These are phyloP conservation scores for Solanum paucissectum DNA, from an alignment of 257 asterid genomes.

Conservation along the genomic window DNA sequence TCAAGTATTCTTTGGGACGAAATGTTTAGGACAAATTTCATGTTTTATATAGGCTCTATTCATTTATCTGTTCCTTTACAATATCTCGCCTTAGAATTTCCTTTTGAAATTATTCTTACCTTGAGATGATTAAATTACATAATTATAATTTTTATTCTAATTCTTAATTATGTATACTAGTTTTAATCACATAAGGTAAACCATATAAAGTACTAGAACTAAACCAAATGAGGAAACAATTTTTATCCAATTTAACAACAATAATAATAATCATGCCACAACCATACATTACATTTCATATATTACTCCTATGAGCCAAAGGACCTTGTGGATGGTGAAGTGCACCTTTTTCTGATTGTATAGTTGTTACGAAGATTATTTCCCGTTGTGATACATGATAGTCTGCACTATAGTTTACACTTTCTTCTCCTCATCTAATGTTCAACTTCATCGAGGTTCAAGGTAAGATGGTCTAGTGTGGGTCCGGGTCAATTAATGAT, in stretches of 20 bases:
- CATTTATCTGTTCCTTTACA: not conserved
- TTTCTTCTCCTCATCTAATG: not conserved
- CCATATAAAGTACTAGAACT: not conserved
- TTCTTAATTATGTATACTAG: not conserved
- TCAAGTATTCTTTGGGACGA: not conserved
- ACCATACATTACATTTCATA: not conserved
- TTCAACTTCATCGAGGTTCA: not conserved
- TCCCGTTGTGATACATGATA: not conserved
- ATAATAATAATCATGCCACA: not conserved
- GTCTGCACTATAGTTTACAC: not conserved
- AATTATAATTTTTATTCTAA: not conserved
- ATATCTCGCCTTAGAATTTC: not conserved
- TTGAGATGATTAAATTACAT: not conserved
- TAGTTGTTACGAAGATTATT: not conserved
- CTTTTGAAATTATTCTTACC: not conserved
- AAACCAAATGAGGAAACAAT: not conserved
- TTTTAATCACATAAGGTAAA: not conserved
- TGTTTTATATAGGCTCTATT: not conserved
- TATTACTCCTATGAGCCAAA: not conserved
- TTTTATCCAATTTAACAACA: not conserved
- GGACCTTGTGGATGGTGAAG: not conserved
- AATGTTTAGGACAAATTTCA: not conserved
- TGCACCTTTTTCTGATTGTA: not conserved
- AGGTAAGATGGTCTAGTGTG: not conserved
- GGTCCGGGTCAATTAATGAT: not conserved